phyloP scores from a whole-genome alignment of 2,329 filamentous ascomycete genomes.

The Aspergillus carbonarius region DNA sequence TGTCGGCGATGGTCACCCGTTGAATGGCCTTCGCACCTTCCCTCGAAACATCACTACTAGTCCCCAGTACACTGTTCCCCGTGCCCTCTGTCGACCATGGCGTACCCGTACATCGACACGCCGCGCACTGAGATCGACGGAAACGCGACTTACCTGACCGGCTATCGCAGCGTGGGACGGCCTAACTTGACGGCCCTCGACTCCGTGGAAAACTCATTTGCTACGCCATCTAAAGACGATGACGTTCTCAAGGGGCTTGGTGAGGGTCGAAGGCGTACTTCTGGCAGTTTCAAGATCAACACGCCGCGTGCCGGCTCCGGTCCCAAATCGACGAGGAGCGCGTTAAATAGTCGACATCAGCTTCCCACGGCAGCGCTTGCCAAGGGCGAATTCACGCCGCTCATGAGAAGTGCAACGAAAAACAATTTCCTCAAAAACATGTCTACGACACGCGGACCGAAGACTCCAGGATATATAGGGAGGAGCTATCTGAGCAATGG shows the following conservation, averaged over 20 bases:
- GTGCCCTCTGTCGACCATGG: constrained; percentile 52
- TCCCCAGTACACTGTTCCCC: constrained; percentile 10
- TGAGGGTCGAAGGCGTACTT: constrained; percentile 57
- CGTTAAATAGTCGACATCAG: constrained; percentile 70
- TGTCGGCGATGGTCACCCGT: constrained; percentile 28
- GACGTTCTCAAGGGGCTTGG: constrained; percentile 75
- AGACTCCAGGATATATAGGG: constrained; percentile 68
- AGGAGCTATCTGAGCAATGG: constrained; percentile 64
- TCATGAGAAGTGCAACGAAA: constrained; percentile 77
- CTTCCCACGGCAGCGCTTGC: constrained; percentile 58
- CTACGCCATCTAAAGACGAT: constrained; percentile 72
- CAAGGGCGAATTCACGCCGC: constrained; percentile 83
- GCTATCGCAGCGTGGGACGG: constrained; percentile 55
- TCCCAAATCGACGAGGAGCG: constrained; percentile 36
- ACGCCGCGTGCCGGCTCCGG: constrained; percentile 73
- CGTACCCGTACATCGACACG: constrained; percentile 72
- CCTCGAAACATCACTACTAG: neutral
- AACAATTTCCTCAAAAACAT: constrained; percentile 59
- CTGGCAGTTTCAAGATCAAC: constrained; percentile 58
- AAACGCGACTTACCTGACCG: constrained; percentile 77
- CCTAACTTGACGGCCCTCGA: constrained; percentile 59
- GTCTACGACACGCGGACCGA: constrained; percentile 61
- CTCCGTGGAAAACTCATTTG: constrained; percentile 84
- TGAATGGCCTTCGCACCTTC: constrained; percentile 18
- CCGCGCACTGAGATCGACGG: constrained; percentile 76